Evolutionary conservation across 2,329 filamentous ascomycete genomes (phyloP), one percentile per base, ranked within the genome.

Genomic region (Apiospora saccharicola): DNA sequence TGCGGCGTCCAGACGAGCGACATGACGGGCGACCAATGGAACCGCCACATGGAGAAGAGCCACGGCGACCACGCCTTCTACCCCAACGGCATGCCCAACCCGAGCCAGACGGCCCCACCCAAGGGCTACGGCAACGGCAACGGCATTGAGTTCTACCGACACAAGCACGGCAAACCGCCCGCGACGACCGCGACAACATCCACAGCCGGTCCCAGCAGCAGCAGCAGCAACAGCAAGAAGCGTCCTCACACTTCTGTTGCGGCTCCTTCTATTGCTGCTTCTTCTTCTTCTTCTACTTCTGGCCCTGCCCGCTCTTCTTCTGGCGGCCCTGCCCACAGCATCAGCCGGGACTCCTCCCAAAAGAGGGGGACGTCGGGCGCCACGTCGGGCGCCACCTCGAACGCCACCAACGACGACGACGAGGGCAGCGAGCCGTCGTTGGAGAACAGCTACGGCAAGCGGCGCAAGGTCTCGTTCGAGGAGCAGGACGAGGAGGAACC

Each of bases 11-110:
- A 46, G 34, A 64, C 46, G 3, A 22, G 3, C 12, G 41, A 68
- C 14, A 72, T 72, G 71, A 68, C 13, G 22, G 14, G 22, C 14
- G 34, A 57, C 6, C 71, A 72, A 34, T 72, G 67, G 37, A 24
- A 16, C 37, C 12, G 24, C 14, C 71, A 72, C 41, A 53, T 72
- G 68, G 24, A 57, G 26, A 16, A 47, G 13, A 26, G 12, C 44
- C 71, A 72, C 57, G 12, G n/a, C 12, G 14, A 8, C 41, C 24
- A 47, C n/a, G 8, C 13, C 26, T 68, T 68, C 43, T 68, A 19
- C 22, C 67, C 67, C n/a, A 68, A 47, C 67, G 67, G 67, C n/a
- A 46, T 46, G 67, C 67, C 67, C 13, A 24, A 68, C 44, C 16
- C 26, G n/a, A 37, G 10, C 26, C 3, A 3, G 14, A 47, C 8